These are phyloP conservation scores for Chrysanthemum makinoi DNA, from an alignment of 129 eudicot species.

Conservation along the genomic window DNA sequence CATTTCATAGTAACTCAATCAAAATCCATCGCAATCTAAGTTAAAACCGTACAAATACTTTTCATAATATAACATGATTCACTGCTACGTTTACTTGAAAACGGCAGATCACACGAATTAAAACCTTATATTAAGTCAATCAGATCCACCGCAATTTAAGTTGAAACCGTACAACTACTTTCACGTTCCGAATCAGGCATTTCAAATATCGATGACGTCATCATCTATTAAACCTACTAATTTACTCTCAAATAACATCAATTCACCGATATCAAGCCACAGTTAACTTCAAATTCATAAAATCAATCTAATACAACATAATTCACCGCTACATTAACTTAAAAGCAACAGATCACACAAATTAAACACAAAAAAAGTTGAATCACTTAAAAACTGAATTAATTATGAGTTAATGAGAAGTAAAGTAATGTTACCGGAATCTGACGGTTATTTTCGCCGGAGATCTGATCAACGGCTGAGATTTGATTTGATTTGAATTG, in stretches of 20 bases:
- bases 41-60: background rate
- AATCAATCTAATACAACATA: background rate
- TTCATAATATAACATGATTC: background rate
- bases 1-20: background rate
- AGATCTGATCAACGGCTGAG: constrained; percentile 19
- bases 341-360: constrained; percentile 21
- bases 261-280: too few species aligned
- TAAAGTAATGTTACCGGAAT: constrained; percentile 14
- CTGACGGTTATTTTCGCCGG: constrained; percentile 18
- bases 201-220: too few species aligned
- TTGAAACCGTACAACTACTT: too few species aligned
- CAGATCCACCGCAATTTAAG: too few species aligned
- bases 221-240: too few species aligned
- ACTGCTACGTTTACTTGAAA: constrained; percentile 1
- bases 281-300: too few species aligned
- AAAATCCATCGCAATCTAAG: constrained; percentile 10
- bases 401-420: background rate
- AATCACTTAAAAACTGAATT: constrained; percentile 13
- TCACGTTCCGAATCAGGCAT: too few species aligned
- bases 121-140: background rate
- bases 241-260: too few species aligned
- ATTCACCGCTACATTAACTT: constrained; percentile 10
- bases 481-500: constrained; percentile 19
- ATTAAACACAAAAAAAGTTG: background rate
- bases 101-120: constrained; percentile 13